Percentiles rank a stretch among this genome's conserved stretches.
phyloP scores from a whole-genome alignment of 2,329 filamentous ascomycete species.

The Cercospora brassicicola region DNA sequence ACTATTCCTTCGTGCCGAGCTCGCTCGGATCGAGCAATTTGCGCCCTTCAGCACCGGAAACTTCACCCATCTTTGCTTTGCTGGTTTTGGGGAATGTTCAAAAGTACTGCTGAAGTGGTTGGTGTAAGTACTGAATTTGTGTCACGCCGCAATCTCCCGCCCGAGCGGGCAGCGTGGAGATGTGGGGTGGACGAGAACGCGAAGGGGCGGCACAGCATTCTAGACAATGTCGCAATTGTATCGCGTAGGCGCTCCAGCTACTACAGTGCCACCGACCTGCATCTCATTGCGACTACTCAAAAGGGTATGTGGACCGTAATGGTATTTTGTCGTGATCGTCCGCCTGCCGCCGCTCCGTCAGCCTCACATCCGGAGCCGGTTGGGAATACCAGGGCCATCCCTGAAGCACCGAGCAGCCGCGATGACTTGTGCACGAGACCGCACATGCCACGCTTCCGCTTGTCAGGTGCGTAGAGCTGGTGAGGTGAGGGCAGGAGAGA shows the following conservation, averaged over 20 bases:
- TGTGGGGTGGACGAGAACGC: not conserved
- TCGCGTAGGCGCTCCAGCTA: not conserved
- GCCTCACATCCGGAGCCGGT: not conserved
- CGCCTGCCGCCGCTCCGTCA: not conserved
- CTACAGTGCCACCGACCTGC: not conserved
- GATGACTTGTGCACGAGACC: not conserved
- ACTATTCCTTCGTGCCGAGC: slow-evolving; percentile 92
- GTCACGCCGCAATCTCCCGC: not conserved
- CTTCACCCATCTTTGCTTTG: not conserved
- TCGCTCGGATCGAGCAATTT: slow-evolving; percentile 67
- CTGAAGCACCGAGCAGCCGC: not conserved
- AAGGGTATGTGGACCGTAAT: not conserved
- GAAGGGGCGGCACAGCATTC: not conserved
- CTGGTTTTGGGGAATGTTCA: not conserved
- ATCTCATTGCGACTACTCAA: not conserved
- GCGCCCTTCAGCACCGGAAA: slow-evolving; percentile 10
- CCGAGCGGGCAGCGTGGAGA: not conserved
- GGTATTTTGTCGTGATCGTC: not conserved
- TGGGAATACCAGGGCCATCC: not conserved
- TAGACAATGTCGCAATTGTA: not conserved
- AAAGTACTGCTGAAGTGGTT: not conserved
- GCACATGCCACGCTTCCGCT: not conserved
- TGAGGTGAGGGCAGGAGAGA: not conserved
- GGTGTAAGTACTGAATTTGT: not conserved
- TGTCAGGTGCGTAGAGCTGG: not conserved